Conservation (phyloP, 1,139 yeast genomes). For the Saccharomyces hybrid region DNA sequence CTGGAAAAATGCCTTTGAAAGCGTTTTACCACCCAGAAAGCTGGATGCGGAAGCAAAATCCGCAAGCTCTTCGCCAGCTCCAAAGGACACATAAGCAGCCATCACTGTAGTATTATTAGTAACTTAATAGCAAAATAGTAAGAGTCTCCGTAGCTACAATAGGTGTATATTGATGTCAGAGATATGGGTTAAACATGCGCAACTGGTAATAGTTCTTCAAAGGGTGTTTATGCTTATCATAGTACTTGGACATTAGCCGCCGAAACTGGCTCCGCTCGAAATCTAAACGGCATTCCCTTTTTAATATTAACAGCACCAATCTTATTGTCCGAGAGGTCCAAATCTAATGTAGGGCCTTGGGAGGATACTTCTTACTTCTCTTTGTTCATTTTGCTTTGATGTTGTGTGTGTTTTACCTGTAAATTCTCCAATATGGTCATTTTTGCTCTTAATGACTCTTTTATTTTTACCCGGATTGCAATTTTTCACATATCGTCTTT, state of each 20-base stretch:
- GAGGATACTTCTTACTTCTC: not conserved
- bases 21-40: slow-evolving; percentile 78
- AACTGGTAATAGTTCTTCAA: not conserved
- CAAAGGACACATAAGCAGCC: slow-evolving; percentile 7
- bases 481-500: not conserved
- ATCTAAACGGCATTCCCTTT: not conserved
- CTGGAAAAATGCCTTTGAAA: slow-evolving; percentile 84
- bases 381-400: not conserved
- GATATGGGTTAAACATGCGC: not conserved
- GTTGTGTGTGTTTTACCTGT: not conserved
- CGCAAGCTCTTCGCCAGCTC: not conserved
- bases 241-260: not conserved
- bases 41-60: slow-evolving; percentile 24
- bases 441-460: not conserved
- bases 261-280: not conserved
- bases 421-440: not conserved
- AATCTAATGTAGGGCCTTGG: not conserved
- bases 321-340: not conserved
- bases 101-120: slow-evolving; percentile 1
- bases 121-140: not conserved
- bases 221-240: not conserved
- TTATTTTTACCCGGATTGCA: not conserved
- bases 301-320: not conserved
- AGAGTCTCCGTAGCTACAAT: not conserved
- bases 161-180: not conserved